Conservation (phyloP, 768 basidiomycete species). For the Lactarius sp. region DNA sequence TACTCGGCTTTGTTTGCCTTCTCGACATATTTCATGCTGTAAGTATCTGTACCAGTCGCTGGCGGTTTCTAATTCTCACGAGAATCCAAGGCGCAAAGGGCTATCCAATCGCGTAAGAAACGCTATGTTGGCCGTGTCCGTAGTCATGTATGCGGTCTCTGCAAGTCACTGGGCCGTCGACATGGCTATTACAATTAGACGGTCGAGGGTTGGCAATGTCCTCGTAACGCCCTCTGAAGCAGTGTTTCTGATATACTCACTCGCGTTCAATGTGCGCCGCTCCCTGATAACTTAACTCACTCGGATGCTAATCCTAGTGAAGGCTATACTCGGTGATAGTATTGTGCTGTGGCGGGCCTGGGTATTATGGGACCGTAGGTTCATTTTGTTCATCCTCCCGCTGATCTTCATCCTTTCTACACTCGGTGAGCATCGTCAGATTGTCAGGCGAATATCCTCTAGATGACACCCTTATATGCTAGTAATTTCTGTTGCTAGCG, state of each 20-base stretch:
- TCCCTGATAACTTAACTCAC: background rate
- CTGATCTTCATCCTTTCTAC: conserved; percentile 1
- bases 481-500: conserved; percentile 4
- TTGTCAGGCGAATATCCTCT: background rate
- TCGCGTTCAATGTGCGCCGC: conserved; percentile 5
- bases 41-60: background rate
- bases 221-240: background rate
- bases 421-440: conserved; percentile 1
- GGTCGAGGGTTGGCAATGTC: background rate
- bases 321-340: conserved; percentile 6
- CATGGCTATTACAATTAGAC: background rate
- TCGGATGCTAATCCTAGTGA: background rate
- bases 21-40: too few species aligned
- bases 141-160: conserved; percentile 4
- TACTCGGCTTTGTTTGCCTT: background rate
- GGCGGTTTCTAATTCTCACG: background rate
- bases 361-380: conserved; percentile 9
- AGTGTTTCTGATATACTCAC: background rate
- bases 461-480: background rate
- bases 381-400: background rate
- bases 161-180: background rate
- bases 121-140: background rate
- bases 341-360: conserved; percentile 21
- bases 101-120: background rate
- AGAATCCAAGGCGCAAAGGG: background rate